phyloP scores from a whole-genome alignment of 495 filamentous ascomycete genomes.

The Immersiella caudata region DNA sequence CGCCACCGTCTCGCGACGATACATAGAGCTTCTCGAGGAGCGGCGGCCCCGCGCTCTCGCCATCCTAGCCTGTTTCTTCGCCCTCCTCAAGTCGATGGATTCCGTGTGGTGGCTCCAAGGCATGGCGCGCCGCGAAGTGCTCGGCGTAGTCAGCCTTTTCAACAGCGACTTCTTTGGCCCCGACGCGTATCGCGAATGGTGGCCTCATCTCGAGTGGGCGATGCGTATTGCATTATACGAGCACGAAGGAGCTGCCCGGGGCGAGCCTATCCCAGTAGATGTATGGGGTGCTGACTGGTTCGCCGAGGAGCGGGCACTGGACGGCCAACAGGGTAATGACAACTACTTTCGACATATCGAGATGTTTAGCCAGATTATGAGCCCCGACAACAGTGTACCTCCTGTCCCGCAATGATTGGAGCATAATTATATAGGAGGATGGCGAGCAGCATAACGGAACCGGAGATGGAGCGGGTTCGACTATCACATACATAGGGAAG shows the following conservation, averaged over 20 bases:
- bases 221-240: slow-evolving; percentile 54
- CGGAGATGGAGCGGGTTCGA: neutral
- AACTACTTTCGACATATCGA: slow-evolving; percentile 50
- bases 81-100: slow-evolving; percentile 56
- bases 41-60: slow-evolving; percentile 56
- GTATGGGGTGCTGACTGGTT: slow-evolving; percentile 55
- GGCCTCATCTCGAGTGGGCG: slow-evolving; percentile 59
- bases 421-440: neutral
- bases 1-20: slow-evolving; percentile 61
- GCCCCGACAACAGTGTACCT: slow-evolving; percentile 40
- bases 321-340: slow-evolving; percentile 32
- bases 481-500: neutral
- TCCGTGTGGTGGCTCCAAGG: slow-evolving; percentile 60
- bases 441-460: neutral
- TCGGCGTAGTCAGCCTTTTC: slow-evolving; percentile 56
- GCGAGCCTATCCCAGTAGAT: slow-evolving; percentile 48
- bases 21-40: slow-evolving; percentile 54
- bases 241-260: slow-evolving; percentile 33
- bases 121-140: slow-evolving; percentile 57
- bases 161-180: slow-evolving; percentile 47
- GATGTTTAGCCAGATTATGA: slow-evolving; percentile 51
- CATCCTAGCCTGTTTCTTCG: slow-evolving; percentile 60
- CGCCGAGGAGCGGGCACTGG: slow-evolving; percentile 42
- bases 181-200: slow-evolving; percentile 50
- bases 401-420: slow-evolving; percentile 25